phyloP scores from a whole-genome alignment of 1,284 basidiomycete species.

The Vanrija sp. region DNA sequence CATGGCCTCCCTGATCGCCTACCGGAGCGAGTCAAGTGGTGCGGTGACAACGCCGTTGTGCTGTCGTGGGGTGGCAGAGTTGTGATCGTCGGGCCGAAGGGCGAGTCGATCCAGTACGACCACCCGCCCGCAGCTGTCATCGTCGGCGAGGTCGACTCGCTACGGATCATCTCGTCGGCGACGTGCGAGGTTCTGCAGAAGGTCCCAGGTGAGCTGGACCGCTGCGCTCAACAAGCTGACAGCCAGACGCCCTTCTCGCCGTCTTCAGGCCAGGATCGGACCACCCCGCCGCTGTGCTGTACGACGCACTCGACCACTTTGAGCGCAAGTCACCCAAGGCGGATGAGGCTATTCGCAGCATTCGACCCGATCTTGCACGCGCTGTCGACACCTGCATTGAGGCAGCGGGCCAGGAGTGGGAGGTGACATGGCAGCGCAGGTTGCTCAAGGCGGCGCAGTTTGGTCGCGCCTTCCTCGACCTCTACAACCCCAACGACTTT shows the following conservation, averaged over 20 bases:
- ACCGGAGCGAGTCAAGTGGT: constrained; percentile 78
- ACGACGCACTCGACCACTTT: constrained; percentile 88
- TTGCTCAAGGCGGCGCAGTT: constrained; percentile 90
- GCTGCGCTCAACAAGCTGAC: not conserved
- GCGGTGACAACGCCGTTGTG: constrained; percentile 89
- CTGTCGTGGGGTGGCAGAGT: constrained; percentile 74
- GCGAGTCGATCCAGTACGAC: constrained; percentile 78
- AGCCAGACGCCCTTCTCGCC: constrained; percentile 66
- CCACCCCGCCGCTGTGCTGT: constrained; percentile 84
- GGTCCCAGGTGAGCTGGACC: constrained; percentile 63
- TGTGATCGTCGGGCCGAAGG: constrained; percentile 84
- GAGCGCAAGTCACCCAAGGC: constrained; percentile 77
- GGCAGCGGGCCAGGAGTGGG: constrained; percentile 89
- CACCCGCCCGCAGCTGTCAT: constrained; percentile 73
- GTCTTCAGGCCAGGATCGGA: constrained; percentile 90
- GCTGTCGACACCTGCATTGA: constrained; percentile 92
- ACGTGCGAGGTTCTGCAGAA: constrained; percentile 88
- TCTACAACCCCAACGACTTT: constrained; percentile 86
- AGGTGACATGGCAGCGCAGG: constrained; percentile 79
- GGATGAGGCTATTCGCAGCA: constrained; percentile 85
- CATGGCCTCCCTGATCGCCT: constrained; percentile 50
- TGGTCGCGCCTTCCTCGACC: constrained; percentile 86
- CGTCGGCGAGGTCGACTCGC: constrained; percentile 80
- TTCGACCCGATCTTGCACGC: constrained; percentile 74
- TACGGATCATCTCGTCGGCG: constrained; percentile 73